Evolutionary conservation across 495 filamentous ascomycete genomes (phyloP), one percentile per base, ranked within the genome.

Genomic region (Penicillium tannophilum): DNA sequence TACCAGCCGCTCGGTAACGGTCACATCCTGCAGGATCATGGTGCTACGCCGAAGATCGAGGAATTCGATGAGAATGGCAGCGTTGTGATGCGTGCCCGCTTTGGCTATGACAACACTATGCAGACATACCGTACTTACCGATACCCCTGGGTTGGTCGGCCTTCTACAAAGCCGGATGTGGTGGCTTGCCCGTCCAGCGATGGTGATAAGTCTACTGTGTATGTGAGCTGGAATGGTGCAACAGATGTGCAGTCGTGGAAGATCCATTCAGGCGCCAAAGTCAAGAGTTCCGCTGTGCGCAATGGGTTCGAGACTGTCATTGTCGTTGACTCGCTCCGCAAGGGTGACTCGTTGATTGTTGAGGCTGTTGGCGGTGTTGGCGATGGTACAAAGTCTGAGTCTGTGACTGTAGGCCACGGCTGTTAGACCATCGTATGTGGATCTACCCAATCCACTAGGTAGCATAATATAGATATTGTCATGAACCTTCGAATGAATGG

Each of bases 21-120:
- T 10, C 75, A 82, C 56, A 63, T 69, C 36, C 56, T 83, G 9
- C 54, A 73, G 47, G 72, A 63, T 19, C 82, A 78, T 61, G 81
- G 79, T 3, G 63, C 72, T 10, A 66, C 69, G 6, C 67, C 77
- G n/a, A 69, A 76, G 0, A 45, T 82, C 7, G 76, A 78, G 7
- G 81, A 84, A 58, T 78, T 70, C 61, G 65, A 69, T 58, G 58
- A 51, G 6, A 39, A 52, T 16, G 69, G 64, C 1, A 23, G 36
- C 0, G 35, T 64, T 7, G 60, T 67, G 9, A 65, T 72, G 66
- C 45, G 62, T 1, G 66, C 62, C 5, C 45, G 59, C 5, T 69
- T 69, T 47, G 66, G 66, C 1, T 61, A 51, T 23, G 64, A 67
- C 12, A 57, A 58, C 43, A 46, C 42, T 16, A 59, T 61, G 55